These are phyloP conservation scores for Pseudocercospora fuligena DNA, from an alignment of 2,329 filamentous ascomycete species.

Conservation along the genomic window DNA sequence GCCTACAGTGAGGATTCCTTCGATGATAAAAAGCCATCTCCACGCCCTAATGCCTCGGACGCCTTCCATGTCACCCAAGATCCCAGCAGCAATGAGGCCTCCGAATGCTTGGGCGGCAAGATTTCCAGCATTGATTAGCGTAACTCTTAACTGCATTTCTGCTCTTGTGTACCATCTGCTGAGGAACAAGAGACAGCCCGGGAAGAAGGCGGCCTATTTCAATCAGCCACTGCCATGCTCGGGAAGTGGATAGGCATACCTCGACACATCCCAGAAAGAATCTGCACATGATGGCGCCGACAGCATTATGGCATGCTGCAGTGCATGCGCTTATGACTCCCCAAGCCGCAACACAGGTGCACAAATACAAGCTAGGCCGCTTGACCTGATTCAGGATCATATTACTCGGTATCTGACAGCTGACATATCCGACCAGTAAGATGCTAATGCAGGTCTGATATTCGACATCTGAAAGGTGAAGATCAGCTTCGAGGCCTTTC, in stretches of 20 bases:
- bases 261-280: constrained; percentile 30
- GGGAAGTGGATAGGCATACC: background rate
- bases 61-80: constrained; percentile 42
- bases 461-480: constrained; percentile 19
- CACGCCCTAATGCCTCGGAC: constrained; percentile 45
- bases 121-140: constrained; percentile 46
- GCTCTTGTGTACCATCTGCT: constrained; percentile 44
- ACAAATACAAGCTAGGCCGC: constrained; percentile 46
- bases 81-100: constrained; percentile 44
- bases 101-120: constrained; percentile 47
- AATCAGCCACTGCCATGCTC: background rate
- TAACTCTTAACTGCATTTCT: constrained; percentile 46
- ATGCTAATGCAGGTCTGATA: constrained; percentile 21
- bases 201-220: constrained; percentile 41
- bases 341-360: constrained; percentile 46
- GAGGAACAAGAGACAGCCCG: constrained; percentile 42
- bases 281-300: constrained; percentile 14
- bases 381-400: constrained; percentile 49
- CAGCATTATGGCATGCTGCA: constrained; percentile 37
- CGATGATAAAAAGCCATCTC: constrained; percentile 47
- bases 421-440: constrained; percentile 27
- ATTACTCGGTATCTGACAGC: constrained; percentile 51
- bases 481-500: constrained; percentile 20
- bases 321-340: constrained; percentile 46
- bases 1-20: constrained; percentile 16